Evolutionary conservation across 1,284 basidiomycete species (phyloP), one percentile per base, ranked within the genome.

Genomic region (Leccinum huronense): DNA sequence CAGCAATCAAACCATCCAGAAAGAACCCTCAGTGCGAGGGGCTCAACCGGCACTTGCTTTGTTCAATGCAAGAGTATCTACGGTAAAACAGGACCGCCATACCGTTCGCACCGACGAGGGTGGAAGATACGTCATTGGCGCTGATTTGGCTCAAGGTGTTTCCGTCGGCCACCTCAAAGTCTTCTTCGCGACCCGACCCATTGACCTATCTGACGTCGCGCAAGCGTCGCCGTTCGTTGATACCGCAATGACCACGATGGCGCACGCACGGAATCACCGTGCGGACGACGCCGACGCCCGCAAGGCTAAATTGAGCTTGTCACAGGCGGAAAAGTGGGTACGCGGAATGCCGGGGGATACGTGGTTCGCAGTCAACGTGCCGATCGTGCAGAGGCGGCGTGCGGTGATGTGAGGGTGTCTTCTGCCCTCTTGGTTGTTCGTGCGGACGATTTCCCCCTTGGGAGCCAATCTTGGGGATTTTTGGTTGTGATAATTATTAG

Each of bases 11-110:
- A 13, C 9, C 5, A 13, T 57, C 16, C 31, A 69, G 58, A 8
- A 72, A 71, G 19, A 45, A 65, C 55, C 70, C 70, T 8, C 69
- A 57, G 8, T 71, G 70, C 16, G 67, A 67, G 56, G 6, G 56
- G 6, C 0, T 27, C 10, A 48, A 68, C 54, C 65, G 23, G 27
- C 19, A 66, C 48, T 72, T 16, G 13, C 58, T 51, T 56, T 73
- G 34, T 73, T 73, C 34, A 40, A 67, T 14, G 55, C 57, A 3
- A 69, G 55, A 55, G 56, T 65, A 1, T 58, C 38, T 23, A 19
- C 30, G 23, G 42, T 61, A 5, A 55, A 42, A 34, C 63, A 60
- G 8, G 63, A 62, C 40, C 51, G 48, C 19, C 36, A 66, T 45
- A 51, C 38, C 2, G 38, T 48, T n/a, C 36, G 16, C n/a, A n/a